These are phyloP conservation scores for Dictyostelium firmibasis DNA, from an alignment of 78 protist species.

Conservation along the genomic window DNA sequence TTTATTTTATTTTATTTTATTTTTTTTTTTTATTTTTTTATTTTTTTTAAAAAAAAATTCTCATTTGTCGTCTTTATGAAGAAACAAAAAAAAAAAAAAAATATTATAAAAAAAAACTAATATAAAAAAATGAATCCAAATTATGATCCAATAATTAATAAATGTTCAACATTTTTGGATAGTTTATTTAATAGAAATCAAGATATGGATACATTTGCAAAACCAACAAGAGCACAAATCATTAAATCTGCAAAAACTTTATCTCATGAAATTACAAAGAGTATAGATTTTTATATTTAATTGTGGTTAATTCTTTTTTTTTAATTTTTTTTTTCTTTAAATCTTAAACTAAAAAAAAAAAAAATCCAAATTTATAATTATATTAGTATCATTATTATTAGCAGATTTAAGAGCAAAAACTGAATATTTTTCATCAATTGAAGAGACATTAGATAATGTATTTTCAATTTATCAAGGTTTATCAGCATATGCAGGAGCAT, in stretches of 20 bases:
- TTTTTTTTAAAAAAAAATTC: background rate
- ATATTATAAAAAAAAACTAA: background rate
- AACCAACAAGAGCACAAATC: slow-evolving; percentile 46
- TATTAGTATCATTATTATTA: slow-evolving; percentile 61
- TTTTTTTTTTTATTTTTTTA: too few relatives aligned
- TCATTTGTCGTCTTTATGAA: background rate
- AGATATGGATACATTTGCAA: slow-evolving; percentile 20
- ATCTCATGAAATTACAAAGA: slow-evolving; percentile 66
- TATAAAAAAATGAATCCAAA: background rate
- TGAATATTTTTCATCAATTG: slow-evolving; percentile 43
- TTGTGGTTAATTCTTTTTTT: background rate
- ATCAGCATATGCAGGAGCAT: slow-evolving; percentile 14
- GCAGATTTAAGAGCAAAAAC: slow-evolving; percentile 68
- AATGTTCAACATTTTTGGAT: slow-evolving; percentile 1
- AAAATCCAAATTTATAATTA: too few relatives aligned
- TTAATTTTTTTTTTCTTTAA: background rate
- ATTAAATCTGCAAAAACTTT: slow-evolving; percentile 45
- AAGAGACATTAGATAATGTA: slow-evolving; percentile 46
- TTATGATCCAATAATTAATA: background rate
- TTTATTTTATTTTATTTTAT: too few relatives aligned
- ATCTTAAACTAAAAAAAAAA: too few relatives aligned
- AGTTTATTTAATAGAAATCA: background rate
- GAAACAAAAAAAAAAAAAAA: too few relatives aligned
- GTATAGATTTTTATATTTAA: background rate
- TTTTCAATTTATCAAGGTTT: slow-evolving; percentile 52